Percentiles rank a stretch among this genome's conserved stretches.
These are phyloP conservation scores for Hygrophorus pudorinus DNA, from an alignment of 768 basidiomycete genomes.

Conservation along the genomic window DNA sequence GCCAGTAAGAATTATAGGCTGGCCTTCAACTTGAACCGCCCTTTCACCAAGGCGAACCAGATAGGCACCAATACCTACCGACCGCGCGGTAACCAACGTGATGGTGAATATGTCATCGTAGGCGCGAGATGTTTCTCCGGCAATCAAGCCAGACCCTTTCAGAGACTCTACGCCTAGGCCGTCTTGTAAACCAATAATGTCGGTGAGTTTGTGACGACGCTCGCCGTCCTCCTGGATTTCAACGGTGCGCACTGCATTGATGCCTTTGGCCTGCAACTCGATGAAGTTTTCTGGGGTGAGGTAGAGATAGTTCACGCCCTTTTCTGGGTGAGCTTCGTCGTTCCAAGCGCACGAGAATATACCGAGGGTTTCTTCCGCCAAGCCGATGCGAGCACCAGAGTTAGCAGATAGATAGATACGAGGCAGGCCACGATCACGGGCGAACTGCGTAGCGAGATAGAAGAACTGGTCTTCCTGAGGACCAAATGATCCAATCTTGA, in stretches of 20 bases:
- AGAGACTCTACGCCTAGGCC: conserved; percentile 95
- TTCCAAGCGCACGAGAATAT: conserved; percentile 93
- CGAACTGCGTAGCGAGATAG: conserved; percentile 88
- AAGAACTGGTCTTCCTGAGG: conserved; percentile 96
- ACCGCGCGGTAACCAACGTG: conserved; percentile 95
- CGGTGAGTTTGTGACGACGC: conserved; percentile 86
- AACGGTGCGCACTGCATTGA: conserved; percentile 64
- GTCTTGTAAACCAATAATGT: conserved; percentile 94
- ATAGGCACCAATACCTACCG: conserved; percentile 98
- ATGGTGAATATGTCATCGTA: conserved; percentile 99
- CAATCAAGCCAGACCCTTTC: conserved; percentile 94
- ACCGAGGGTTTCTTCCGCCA: conserved; percentile 85
- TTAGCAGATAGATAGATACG: conserved; percentile 98
- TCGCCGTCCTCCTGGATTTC: conserved; percentile 86
- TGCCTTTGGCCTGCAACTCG: conserved; percentile 80
- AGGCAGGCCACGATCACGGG: conserved; percentile 79
- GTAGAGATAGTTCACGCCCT: conserved; percentile 94
- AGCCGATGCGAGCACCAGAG: conserved; percentile 93
- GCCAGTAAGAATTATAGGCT: conserved; percentile 98
- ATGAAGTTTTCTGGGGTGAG: conserved; percentile 87
- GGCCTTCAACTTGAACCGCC: conserved; percentile 97
- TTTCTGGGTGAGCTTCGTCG: conserved; percentile 72
- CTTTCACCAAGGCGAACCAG: conserved; percentile 96
- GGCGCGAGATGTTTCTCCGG: conserved; percentile 95
- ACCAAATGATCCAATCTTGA: conserved; percentile 97